These are phyloP conservation scores for Musa troglodytarum DNA, from an alignment of 176 grass and related monocot genomes.

Conservation along the genomic window DNA sequence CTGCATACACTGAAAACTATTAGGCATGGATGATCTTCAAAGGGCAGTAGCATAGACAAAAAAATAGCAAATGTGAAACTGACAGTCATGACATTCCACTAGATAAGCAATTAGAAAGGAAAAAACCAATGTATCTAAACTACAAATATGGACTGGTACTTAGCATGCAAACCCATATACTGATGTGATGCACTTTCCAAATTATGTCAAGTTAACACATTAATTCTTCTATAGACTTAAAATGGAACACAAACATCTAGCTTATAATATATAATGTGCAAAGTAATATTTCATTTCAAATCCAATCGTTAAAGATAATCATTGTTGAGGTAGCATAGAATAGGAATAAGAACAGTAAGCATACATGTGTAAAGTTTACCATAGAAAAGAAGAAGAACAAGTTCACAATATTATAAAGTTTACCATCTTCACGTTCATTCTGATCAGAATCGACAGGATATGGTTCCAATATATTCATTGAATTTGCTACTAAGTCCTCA, in stretches of 20 bases:
- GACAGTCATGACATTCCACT: too few relatives aligned
- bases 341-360: too few relatives aligned
- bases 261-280: background rate
- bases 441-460: conserved; percentile 48
- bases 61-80: too few relatives aligned
- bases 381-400: background rate
- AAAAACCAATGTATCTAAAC: too few relatives aligned
- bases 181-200: background rate
- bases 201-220: background rate
- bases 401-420: background rate
- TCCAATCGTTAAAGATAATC: background rate
- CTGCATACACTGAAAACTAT: too few relatives aligned
- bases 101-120: too few relatives aligned
- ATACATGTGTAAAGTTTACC: background rate
- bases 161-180: background rate
- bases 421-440: conserved; percentile 70
- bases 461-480: conserved; percentile 95
- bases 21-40: too few relatives aligned
- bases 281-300: background rate
- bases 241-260: background rate
- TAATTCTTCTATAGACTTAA: background rate
- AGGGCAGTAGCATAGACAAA: too few relatives aligned
- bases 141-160: background rate
- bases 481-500: conserved; percentile 75
- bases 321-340: background rate